Base-by-base conservation (phyloP, 257 asterid species). In the Nyctanthes arbortristis region DNA sequence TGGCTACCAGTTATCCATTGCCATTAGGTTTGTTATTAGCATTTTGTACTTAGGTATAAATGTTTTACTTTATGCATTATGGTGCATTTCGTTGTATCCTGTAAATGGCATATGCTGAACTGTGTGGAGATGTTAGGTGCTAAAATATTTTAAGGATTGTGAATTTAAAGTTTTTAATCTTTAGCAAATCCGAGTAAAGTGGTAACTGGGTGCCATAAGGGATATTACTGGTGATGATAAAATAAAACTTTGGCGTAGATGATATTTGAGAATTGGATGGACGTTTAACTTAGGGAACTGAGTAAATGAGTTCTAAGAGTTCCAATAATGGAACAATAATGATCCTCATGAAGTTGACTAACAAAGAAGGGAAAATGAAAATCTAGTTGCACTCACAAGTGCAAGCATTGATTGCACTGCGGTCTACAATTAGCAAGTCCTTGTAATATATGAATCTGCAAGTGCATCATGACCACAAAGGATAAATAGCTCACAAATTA, bases 61-160 rank as follows among this genome's bases (percentile, higher is more conserved):
- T 52, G 7, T 52, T 10, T 22, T 52, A 52, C 28, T 52, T 45
- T 69, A 57, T 57, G 65, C 62, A 43, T 32, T 24, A 52, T 6
- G 73, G 43, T 34, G 70, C 47, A 28, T 49, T 43, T 64, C 6
- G 60, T 7, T 64, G 29, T 63, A 45, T 61, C 30, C 35, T 52
- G 45, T 68, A 35, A 27, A 62, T 52, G 33, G 34, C 55, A 24
- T 58, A 27, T 58, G 35, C 43, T 52, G 39, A 14, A 49, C 58
- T 47, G 12, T 32, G 28, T 36, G 31, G 34, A 18, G 60, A 25
- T 68, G 34, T 59, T 61, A 18, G 55, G 30, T 25, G 68, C 47
- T 66, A 63, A 25, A 14, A 63, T 56, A 31, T 57, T 57, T 60
- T 35, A 29, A 52, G 24, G 9, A 7, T 34, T 13, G 20, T 33